Percentiles rank a stretch among this genome's conserved stretches.
Conservation (phyloP, 441 rosid genomes). For the Brassica balearica region DNA sequence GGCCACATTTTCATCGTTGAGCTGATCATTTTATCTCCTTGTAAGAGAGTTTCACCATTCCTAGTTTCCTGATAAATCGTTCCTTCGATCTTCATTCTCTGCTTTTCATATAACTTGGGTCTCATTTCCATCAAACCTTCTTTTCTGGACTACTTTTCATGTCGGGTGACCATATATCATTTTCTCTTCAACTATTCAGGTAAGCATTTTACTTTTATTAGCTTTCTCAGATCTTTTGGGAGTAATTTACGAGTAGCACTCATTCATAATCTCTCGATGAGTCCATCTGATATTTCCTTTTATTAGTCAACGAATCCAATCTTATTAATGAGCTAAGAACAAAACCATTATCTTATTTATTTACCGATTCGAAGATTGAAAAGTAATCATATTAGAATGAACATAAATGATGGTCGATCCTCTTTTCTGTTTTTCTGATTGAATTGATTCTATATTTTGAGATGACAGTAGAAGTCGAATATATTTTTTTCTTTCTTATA, state of each 20-base stretch:
- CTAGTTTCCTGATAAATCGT: constrained; percentile 1
- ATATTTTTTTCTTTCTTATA: neutral
- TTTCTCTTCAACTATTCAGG: constrained; percentile 26
- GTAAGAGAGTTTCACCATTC: constrained; percentile 8
- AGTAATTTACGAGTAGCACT: neutral
- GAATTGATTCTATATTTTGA: neutral
- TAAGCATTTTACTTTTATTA: constrained; percentile 10
- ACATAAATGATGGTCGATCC: neutral
- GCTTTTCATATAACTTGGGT: neutral
- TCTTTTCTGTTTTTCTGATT: neutral
- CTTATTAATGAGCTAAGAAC: neutral
- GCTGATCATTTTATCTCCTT: constrained; percentile 8
- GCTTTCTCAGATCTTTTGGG: constrained; percentile 1
- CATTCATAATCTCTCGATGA: neutral
- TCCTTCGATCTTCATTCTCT: constrained; percentile 7
- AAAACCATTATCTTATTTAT: neutral
- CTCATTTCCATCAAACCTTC: constrained; percentile 23
- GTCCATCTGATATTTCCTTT: constrained; percentile 21
- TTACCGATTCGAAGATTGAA: constrained; percentile 1
- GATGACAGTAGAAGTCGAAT: neutral
- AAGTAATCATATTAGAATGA: constrained; percentile 1
- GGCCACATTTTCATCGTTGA: constrained; percentile 34
- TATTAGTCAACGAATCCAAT: constrained; percentile 25
- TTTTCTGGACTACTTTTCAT: constrained; percentile 15
- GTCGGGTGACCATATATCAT: constrained; percentile 19